Conservation (phyloP, 225 moss, liverwort and hornwort genomes). For the Pseudisothecium myosuroides region DNA sequence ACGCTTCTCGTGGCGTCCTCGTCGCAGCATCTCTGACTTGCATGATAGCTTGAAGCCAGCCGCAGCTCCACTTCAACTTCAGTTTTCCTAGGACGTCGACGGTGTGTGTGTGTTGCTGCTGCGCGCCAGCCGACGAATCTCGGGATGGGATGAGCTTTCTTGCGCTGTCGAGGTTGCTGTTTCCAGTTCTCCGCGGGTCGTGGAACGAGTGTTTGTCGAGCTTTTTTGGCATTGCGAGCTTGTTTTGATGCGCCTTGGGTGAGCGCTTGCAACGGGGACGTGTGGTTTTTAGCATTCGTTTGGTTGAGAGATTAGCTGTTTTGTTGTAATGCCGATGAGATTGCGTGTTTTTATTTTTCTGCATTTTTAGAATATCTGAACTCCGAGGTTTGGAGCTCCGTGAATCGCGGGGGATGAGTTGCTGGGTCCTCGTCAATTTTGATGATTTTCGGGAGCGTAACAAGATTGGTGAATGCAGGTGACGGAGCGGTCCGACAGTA, state of each 20-base stretch:
- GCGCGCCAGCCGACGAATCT: neutral
- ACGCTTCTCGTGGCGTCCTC: neutral
- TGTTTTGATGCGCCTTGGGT: neutral
- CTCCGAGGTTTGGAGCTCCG: neutral
- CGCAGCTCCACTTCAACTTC: neutral
- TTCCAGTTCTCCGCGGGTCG: neutral
- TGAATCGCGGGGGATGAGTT: neutral
- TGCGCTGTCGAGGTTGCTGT: neutral
- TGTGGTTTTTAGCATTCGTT: neutral
- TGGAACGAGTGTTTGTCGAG: neutral
- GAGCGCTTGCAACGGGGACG: neutral
- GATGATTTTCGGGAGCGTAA: neutral
- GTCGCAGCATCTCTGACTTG: constrained; percentile 1
- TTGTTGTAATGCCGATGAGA: neutral
- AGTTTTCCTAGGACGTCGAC: neutral
- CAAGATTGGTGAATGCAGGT: constrained; percentile 10
- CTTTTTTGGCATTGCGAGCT: neutral
- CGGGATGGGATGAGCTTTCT: neutral
- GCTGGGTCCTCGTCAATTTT: neutral
- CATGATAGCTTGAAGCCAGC: neutral
- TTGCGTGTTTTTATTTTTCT: neutral
- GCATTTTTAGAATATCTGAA: neutral
- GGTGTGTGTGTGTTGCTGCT: neutral
- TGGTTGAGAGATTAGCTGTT: neutral
- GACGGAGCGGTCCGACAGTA: neutral